phyloP scores from a whole-genome alignment of 83 land plant genomes.

The Thuja plicata region DNA sequence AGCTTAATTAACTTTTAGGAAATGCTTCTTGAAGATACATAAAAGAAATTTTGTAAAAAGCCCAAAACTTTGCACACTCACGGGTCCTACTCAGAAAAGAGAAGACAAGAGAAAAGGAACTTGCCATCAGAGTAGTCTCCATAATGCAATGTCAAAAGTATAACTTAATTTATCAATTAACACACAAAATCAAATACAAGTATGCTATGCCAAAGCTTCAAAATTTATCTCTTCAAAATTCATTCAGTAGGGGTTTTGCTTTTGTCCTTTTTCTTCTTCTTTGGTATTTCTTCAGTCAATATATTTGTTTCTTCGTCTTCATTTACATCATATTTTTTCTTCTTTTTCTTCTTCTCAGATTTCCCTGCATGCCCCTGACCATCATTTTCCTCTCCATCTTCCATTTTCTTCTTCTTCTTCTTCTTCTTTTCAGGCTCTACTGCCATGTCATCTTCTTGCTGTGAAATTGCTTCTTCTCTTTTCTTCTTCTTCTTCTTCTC shows the following conservation, averaged over 20 bases:
- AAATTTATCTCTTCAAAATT: no score
- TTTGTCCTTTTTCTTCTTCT: slow-evolving; percentile 29
- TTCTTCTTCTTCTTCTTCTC: slow-evolving; percentile 32
- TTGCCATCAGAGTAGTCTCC: no score
- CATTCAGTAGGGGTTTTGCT: slow-evolving; percentile 5
- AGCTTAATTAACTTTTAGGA: no score
- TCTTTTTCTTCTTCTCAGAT: slow-evolving; percentile 23
- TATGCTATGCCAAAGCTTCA: no score
- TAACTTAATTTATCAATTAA: no score
- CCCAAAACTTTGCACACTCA: no score
- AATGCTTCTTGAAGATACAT: no score
- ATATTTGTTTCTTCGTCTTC: background rate
- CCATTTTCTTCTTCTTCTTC: slow-evolving; percentile 55
- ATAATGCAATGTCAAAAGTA: no score
- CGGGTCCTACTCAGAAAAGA: no score
- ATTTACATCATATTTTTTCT: slow-evolving; percentile 8
- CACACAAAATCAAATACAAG: no score
- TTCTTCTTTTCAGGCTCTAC: slow-evolving; percentile 33
- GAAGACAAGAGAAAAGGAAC: no score
- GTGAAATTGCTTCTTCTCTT: slow-evolving; percentile 11
- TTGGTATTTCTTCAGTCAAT: background rate
- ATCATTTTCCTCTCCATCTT: slow-evolving; percentile 49
- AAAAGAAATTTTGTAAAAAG: no score
- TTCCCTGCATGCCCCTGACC: slow-evolving; percentile 33
- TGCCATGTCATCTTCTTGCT: background rate